These are phyloP conservation scores for Pisolithus thermaeus DNA, from an alignment of 1,284 basidiomycete genomes.

Conservation along the genomic window DNA sequence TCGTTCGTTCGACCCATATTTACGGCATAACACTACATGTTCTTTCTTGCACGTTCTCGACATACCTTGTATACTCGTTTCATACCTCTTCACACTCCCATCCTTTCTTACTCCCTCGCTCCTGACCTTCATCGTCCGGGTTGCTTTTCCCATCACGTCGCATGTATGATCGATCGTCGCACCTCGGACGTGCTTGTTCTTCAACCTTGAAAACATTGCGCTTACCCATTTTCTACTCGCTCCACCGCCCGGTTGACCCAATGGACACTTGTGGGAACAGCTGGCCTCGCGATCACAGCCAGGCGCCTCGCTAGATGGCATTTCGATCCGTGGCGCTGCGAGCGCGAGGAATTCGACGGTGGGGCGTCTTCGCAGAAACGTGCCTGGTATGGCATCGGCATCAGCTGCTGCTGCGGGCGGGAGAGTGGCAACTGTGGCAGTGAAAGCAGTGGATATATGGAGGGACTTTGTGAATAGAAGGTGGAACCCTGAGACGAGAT, in stretches of 20 bases:
- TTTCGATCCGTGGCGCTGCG: conserved; percentile 30
- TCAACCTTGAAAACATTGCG: conserved; percentile 29
- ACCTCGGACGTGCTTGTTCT: conserved; percentile 29
- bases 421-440: conserved; percentile 14
- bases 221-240: conserved; percentile 35
- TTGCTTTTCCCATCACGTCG: conserved; percentile 12
- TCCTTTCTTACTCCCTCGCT: conserved; percentile 24
- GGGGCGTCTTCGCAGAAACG: conserved; percentile 53
- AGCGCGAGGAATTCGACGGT: conserved; percentile 31
- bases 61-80: not conserved
- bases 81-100: conserved; percentile 1
- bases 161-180: conserved; percentile 2
- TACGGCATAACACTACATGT: conserved; percentile 19
- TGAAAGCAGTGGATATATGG: conserved; percentile 57
- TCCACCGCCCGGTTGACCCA: conserved; percentile 23
- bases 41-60: conserved; percentile 6
- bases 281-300: conserved; percentile 29
- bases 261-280: conserved; percentile 9
- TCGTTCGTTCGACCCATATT: conserved; percentile 25
- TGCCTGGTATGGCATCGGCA: conserved; percentile 31
- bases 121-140: conserved; percentile 24
- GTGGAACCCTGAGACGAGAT: conserved; percentile 62
- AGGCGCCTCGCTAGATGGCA: conserved; percentile 22
- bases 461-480: conserved; percentile 63
- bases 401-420: conserved; percentile 6